These are phyloP conservation scores for Zymoseptoria crescenta DNA, from an alignment of 2,329 filamentous ascomycete genomes.

Conservation along the genomic window DNA sequence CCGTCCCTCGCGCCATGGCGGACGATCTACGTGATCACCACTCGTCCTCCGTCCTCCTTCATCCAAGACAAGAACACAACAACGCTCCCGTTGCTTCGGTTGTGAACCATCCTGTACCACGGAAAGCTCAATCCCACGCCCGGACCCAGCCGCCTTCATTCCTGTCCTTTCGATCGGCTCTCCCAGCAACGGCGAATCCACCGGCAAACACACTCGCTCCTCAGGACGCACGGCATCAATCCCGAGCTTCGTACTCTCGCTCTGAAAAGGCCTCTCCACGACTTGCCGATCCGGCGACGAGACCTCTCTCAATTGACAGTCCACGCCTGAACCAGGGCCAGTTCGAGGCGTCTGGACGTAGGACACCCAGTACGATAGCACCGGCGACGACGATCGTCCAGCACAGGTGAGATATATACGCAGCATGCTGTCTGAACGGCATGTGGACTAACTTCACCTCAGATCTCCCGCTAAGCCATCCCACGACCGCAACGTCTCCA, in stretches of 20 bases:
- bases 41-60: background rate
- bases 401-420: background rate
- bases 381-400: conserved; percentile 23
- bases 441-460: conserved; percentile 2
- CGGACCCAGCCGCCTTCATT: conserved; percentile 32
- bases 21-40: background rate
- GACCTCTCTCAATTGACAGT: conserved; percentile 29
- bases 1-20: background rate
- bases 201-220: conserved; percentile 32
- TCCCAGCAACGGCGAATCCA: conserved; percentile 11
- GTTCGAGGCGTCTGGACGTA: background rate
- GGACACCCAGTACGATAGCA: background rate
- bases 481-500: conserved; percentile 20
- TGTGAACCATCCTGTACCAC: background rate
- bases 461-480: conserved; percentile 14
- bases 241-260: conserved; percentile 38
- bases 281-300: conserved; percentile 20
- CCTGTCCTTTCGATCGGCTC: conserved; percentile 37
- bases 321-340: conserved; percentile 18
- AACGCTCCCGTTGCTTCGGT: background rate
- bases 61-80: background rate
- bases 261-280: conserved; percentile 37
- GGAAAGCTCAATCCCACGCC: background rate
- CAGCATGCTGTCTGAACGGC: background rate
- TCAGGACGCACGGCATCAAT: conserved; percentile 37